These are phyloP conservation scores for Mycena galopus DNA, from an alignment of 768 basidiomycete species.

Conservation along the genomic window DNA sequence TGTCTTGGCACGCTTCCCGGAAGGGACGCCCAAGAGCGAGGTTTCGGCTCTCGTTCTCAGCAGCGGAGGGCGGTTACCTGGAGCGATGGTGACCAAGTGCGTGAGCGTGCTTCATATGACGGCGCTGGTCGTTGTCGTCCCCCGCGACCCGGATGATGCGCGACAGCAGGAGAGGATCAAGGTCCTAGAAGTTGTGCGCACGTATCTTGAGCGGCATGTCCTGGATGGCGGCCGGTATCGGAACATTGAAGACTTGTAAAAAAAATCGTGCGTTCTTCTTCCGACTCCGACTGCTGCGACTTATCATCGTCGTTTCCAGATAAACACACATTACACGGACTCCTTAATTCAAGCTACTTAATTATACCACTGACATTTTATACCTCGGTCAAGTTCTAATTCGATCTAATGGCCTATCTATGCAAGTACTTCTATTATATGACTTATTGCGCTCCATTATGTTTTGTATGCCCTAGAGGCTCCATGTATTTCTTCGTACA, in stretches of 20 bases:
- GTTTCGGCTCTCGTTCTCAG: slow-evolving; percentile 22
- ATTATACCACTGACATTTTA: slow-evolving; percentile 25
- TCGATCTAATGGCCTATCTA: slow-evolving; percentile 8
- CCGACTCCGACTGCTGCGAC: background rate
- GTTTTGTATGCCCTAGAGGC: background rate
- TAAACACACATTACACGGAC: background rate
- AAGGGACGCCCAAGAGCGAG: slow-evolving; percentile 26
- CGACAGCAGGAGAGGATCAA: slow-evolving; percentile 20
- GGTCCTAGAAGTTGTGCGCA: slow-evolving; percentile 30
- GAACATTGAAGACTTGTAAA: slow-evolving; percentile 12
- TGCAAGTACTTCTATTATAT: no score
- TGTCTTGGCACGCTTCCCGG: slow-evolving; percentile 26
- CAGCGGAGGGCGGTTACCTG: slow-evolving; percentile 15
- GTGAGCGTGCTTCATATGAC: slow-evolving; percentile 35
- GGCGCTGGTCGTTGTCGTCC: slow-evolving; percentile 21
- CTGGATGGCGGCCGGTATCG: slow-evolving; percentile 20
- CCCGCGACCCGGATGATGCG: background rate
- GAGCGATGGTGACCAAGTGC: slow-evolving; percentile 32
- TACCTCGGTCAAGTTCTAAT: slow-evolving; percentile 28
- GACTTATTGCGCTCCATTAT: background rate
- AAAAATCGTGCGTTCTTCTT: background rate
- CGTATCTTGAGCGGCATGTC: slow-evolving; percentile 31
- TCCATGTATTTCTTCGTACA: background rate
- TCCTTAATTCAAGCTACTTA: slow-evolving; percentile 10
- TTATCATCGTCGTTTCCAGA: background rate